Percentiles rank a stretch among this genome's conserved stretches.
phyloP scores from a whole-genome alignment of 2,329 filamentous ascomycete genomes.

The Penicillium concentricum region DNA sequence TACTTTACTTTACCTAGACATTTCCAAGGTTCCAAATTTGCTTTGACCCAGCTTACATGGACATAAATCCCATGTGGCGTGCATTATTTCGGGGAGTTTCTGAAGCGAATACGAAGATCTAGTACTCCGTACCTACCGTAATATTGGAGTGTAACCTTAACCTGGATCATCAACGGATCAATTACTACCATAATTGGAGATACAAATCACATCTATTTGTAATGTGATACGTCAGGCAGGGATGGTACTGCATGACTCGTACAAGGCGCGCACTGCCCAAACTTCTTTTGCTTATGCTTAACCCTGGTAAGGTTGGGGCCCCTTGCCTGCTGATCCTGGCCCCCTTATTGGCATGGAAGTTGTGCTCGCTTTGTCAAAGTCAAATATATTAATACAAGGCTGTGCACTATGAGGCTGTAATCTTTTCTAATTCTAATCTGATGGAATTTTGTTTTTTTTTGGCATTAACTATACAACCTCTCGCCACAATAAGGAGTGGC shows the following conservation, averaged over 20 bases:
- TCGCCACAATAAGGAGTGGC: background rate
- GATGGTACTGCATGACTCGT: constrained; percentile 25
- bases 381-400: constrained; percentile 19
- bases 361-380: constrained; percentile 14
- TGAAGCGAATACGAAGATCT: constrained; percentile 18
- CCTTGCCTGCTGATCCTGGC: constrained; percentile 25
- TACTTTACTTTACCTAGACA: constrained; percentile 4
- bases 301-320: constrained; percentile 39
- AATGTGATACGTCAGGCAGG: constrained; percentile 24
- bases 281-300: constrained; percentile 36
- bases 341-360: constrained; percentile 18
- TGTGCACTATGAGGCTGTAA: constrained; percentile 1
- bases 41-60: constrained; percentile 13
- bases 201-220: constrained; percentile 6
- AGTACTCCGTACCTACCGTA: no score
- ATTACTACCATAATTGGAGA: no score
- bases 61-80: constrained; percentile 22
- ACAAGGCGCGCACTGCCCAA: constrained; percentile 28
- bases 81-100: constrained; percentile 17
- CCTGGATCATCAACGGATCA: background rate
- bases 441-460: background rate
- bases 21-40: background rate
- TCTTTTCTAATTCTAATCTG: background rate
- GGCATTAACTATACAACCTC: background rate
- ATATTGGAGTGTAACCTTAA: background rate